Evolutionary conservation across 352 stramenopile species (phyloP).

Genomic region (Phytophthora europaea): DNA sequence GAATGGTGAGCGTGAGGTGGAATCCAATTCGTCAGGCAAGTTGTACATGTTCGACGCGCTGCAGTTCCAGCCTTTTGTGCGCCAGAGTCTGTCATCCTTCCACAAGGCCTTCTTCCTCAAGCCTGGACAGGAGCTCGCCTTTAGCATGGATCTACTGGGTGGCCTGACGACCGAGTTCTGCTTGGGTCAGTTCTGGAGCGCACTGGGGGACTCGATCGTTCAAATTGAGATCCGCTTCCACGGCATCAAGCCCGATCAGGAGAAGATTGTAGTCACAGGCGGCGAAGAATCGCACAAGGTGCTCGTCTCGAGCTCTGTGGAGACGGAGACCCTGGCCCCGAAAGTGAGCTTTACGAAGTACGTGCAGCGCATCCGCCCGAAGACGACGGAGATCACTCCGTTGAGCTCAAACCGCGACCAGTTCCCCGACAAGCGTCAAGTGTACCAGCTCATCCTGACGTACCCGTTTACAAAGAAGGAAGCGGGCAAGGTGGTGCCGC

Average conservation of each 20-base stretch:
- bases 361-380: conserved; percentile 84
- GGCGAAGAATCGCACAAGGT: conserved; percentile 83
- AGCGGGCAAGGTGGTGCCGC: conserved; percentile 82
- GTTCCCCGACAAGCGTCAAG: conserved; percentile 85
- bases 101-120: conserved; percentile 78
- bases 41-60: conserved; percentile 91
- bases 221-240: conserved; percentile 90
- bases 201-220: conserved; percentile 83
- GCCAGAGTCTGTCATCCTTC: conserved; percentile 79
- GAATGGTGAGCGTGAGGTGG: conserved; percentile 51
- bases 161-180: conserved; percentile 90
- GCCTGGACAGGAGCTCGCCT: conserved; percentile 67
- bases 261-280: conserved; percentile 64
- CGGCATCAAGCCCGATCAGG: conserved; percentile 78
- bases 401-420: conserved; percentile 85
- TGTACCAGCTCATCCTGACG: conserved; percentile 91
- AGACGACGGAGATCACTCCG: conserved; percentile 78
- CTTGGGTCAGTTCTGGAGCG: conserved; percentile 93
- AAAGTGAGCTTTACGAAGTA: conserved; percentile 87
- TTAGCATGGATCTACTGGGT: conserved; percentile 80
- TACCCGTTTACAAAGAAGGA: conserved; percentile 93
- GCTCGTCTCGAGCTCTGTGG: conserved; percentile 72
- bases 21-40: conserved; percentile 76
- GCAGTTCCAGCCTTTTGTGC: conserved; percentile 91
- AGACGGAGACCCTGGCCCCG: conserved; percentile 84